phyloP scores from a whole-genome alignment of 371 early-diverging fungal species.

The Batkoa obscura region DNA sequence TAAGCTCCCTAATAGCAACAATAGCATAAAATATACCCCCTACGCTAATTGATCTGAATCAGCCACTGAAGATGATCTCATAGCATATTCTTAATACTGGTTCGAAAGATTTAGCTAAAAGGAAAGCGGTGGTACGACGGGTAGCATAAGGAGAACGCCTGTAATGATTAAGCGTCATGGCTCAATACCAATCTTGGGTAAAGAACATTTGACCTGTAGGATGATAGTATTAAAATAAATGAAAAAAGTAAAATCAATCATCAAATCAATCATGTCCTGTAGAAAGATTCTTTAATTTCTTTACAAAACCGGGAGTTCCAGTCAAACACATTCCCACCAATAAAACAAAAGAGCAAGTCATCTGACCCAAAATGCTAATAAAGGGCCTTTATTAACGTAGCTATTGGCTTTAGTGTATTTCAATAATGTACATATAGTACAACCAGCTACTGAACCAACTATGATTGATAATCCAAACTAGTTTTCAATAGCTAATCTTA shows the following conservation, averaged over 20 bases:
- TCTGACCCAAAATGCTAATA: slow-evolving; percentile 70
- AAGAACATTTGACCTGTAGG: slow-evolving; percentile 51
- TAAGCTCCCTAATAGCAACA: slow-evolving; percentile 26
- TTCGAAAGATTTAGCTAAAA: slow-evolving; percentile 38
- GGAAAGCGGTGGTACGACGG: slow-evolving; percentile 60
- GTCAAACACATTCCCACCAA: slow-evolving; percentile 71
- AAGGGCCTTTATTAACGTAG: slow-evolving; percentile 75
- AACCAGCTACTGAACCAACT: slow-evolving; percentile 63
- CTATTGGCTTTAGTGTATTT: slow-evolving; percentile 38
- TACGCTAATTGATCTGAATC: slow-evolving; percentile 93
- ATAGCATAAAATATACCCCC: slow-evolving; percentile 67
- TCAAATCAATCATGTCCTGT: slow-evolving; percentile 77
- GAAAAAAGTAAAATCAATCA: slow-evolving; percentile 79
- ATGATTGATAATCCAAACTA: slow-evolving; percentile 50
- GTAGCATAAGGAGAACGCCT: slow-evolving; percentile 58
- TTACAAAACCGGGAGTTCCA: slow-evolving; percentile 81
- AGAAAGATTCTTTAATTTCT: slow-evolving; percentile 65
- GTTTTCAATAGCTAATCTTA: slow-evolving; percentile 38
- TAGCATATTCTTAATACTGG: slow-evolving; percentile 49
- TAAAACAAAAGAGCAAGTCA: slow-evolving; percentile 73
- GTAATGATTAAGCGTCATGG: slow-evolving; percentile 51
- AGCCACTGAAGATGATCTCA: slow-evolving; percentile 85
- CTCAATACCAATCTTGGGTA: slow-evolving; percentile 22
- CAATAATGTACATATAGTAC: slow-evolving; percentile 39
- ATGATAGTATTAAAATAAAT: slow-evolving; percentile 78